Base-by-base conservation (phyloP, 495 filamentous ascomycete species). In the Bryoglossum gracile region DNA sequence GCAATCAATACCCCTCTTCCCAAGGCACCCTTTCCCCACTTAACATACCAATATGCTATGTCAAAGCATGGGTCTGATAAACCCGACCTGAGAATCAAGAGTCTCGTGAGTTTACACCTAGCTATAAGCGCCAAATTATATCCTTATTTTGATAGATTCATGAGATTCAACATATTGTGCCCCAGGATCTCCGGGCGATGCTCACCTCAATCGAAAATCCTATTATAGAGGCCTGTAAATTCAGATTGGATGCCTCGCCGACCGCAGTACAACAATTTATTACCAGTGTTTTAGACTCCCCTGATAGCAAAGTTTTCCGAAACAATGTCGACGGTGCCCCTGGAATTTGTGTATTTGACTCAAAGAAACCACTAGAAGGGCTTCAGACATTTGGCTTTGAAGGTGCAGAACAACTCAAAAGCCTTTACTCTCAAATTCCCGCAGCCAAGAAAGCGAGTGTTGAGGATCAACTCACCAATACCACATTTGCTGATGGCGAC, bases 61-160 rank as follows among this genome's bases (percentile, higher is more conserved):
- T 64, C 69, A 3, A 68, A 62, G 10, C 94, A 88, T 56, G 92
- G 92, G 4, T 84, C 80, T 11, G 92, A 98, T 64, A 98, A 98
- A 61, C 92, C 92, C 1, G 94, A 98, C 62, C 69, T 87, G 2
- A 76, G 92, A 5, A 74, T 81, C 10, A 54, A 37, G 8, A 30
- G 14, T 8, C 41, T 50, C 9, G 57, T 60, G 48, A 35, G 51
- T 26, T 5, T 25, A 37, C 16, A n/a, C n/a, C n/a, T n/a, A n/a
- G n/a, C n/a, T n/a, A n/a, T n/a, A n/a, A n/a, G n/a, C n/a, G n/a
- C n/a, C n/a, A n/a, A n/a, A n/a, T n/a, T n/a, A n/a, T n/a, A n/a
- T 33, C 22, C 43, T 57, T 48, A 55, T 33, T 37, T 8, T 11
- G 4, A 2, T 63, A 83, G 73, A 85, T 94, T 14, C 61, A 66